Evolutionary conservation across 2,329 filamentous ascomycete genomes (phyloP).

Genomic region (Gaeumannomyces sp.): DNA sequence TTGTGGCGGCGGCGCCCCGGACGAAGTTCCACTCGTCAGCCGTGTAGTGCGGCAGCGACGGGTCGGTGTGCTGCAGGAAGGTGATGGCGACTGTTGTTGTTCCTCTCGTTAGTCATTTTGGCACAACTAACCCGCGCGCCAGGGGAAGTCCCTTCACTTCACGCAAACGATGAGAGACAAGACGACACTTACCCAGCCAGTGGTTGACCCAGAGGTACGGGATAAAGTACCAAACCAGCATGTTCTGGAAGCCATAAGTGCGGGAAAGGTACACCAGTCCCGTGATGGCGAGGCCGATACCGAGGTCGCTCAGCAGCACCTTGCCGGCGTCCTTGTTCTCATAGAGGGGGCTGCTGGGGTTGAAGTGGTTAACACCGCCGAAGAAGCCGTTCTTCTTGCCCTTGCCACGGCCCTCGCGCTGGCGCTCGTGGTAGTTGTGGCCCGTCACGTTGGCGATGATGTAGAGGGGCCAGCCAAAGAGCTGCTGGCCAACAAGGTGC

Average conservation of each 20-base stretch:
- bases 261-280: constrained; percentile 64
- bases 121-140: too few species aligned
- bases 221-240: constrained; percentile 89
- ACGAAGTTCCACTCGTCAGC: constrained; percentile 83
- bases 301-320: constrained; percentile 81
- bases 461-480: constrained; percentile 91
- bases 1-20: constrained; percentile 86
- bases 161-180: not conserved
- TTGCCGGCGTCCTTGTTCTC: constrained; percentile 86
- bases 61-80: constrained; percentile 94
- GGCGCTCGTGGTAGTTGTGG: constrained; percentile 88
- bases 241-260: constrained; percentile 77
- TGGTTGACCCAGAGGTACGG: constrained; percentile 98
- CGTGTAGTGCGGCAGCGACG: constrained; percentile 84
- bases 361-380: constrained; percentile 90
- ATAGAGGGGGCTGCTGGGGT: constrained; percentile 80
- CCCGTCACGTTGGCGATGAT: constrained; percentile 88
- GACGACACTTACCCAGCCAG: constrained; percentile 75
- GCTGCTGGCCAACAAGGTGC: constrained; percentile 75
- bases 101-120: not conserved
- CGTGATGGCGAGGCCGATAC: constrained; percentile 57
- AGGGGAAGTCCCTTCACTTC: not conserved
- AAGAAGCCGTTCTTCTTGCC: constrained; percentile 82
- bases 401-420: constrained; percentile 86
- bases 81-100: constrained; percentile 76